Percentiles rank a stretch among this genome's conserved stretches.
Evolutionary conservation across 768 basidiomycete species (phyloP).

Genomic region (Leccinum broughii): DNA sequence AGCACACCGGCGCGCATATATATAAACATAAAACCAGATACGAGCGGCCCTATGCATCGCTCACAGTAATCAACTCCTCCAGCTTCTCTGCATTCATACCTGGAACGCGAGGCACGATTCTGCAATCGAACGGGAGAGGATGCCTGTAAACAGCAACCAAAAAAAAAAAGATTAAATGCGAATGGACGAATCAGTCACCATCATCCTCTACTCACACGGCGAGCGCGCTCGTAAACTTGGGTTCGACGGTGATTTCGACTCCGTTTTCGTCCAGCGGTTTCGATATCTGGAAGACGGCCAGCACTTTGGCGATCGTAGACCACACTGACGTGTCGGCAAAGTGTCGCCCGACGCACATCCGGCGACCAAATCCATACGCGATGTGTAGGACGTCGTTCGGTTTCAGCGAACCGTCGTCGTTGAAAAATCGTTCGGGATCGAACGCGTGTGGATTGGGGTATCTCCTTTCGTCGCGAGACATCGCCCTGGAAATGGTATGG

Average conservation of each 20-base stretch:
- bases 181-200: neutral
- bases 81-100: slow-evolving; percentile 6
- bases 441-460: slow-evolving; percentile 38
- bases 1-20: neutral
- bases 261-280: slow-evolving; percentile 5
- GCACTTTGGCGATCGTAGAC: slow-evolving; percentile 12
- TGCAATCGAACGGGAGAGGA: slow-evolving; percentile 9
- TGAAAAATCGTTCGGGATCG: slow-evolving; percentile 41
- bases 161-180: neutral
- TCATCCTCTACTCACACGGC: slow-evolving; percentile 8
- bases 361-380: slow-evolving; percentile 28
- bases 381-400: slow-evolving; percentile 10
- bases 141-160: neutral
- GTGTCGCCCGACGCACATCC: slow-evolving; percentile 26
- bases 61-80: slow-evolving; percentile 7
- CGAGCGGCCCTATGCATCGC: neutral
- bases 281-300: slow-evolving; percentile 12
- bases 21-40: neutral
- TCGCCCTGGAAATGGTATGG: slow-evolving; percentile 6
- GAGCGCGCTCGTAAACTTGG: slow-evolving; percentile 12
- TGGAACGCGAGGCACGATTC: slow-evolving; percentile 6
- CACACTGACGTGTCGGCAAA: slow-evolving; percentile 23
- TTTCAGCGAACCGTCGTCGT: slow-evolving; percentile 24
- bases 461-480: slow-evolving; percentile 25
- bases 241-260: slow-evolving; percentile 16